Conservation (phyloP, 768 basidiomycete species). For the Tubosaeta sp. region DNA sequence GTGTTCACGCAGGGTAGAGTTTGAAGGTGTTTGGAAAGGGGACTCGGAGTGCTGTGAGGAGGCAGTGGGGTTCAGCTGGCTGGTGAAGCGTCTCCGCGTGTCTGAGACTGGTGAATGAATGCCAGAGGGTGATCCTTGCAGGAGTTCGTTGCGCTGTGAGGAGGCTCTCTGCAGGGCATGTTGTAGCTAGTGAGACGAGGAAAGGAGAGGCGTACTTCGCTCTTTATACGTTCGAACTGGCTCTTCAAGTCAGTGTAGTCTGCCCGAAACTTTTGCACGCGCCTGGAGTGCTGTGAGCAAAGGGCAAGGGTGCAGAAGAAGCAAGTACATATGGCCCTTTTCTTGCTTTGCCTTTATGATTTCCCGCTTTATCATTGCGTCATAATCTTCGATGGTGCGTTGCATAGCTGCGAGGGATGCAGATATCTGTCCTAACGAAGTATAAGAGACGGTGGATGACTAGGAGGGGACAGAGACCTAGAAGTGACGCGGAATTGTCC, state of each 20-base stretch:
- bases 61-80: conserved; percentile 34
- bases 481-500: conserved; percentile 72
- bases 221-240: conserved; percentile 79
- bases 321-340: conserved; percentile 82
- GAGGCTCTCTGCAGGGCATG: conserved; percentile 47
- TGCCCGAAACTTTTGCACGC: conserved; percentile 85
- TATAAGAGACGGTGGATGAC: not conserved
- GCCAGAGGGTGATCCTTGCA: conserved; percentile 43
- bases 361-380: conserved; percentile 93
- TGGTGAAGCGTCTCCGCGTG: conserved; percentile 59
- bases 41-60: conserved; percentile 76
- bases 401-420: conserved; percentile 95
- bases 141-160: conserved; percentile 59
- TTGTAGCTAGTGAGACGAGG: not conserved
- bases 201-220: conserved; percentile 33
- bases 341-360: conserved; percentile 96
- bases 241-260: conserved; percentile 81
- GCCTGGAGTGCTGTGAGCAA: conserved; percentile 44
- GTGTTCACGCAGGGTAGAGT: conserved; percentile 59
- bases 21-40: conserved; percentile 65
- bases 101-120: conserved; percentile 37
- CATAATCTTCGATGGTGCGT: conserved; percentile 94
- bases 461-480: conserved; percentile 54
- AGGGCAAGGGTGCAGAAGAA: not conserved
- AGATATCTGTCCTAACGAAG: conserved; percentile 84